Percentiles rank a stretch among this genome's conserved stretches.
phyloP scores from a whole-genome alignment of 2,329 filamentous ascomycete genomes.

The Orbilia javanica region DNA sequence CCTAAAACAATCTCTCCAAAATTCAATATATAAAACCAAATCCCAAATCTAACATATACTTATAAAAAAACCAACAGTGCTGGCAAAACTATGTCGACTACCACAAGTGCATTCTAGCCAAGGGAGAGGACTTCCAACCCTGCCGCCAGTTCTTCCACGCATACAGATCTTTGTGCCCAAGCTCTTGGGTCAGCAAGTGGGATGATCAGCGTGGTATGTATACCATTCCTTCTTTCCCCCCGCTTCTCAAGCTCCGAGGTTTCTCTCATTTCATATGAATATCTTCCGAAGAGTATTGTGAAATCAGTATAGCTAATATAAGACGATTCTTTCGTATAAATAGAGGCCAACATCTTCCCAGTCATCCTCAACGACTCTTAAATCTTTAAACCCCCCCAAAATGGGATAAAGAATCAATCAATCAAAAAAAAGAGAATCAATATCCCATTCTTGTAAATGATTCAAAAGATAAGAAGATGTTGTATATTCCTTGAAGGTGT shows the following conservation, averaged over 20 bases:
- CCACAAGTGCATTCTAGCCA: conserved; percentile 99
- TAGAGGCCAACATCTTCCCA: conserved; percentile 78
- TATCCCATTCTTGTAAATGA: neutral
- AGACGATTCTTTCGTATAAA: conserved; percentile 45
- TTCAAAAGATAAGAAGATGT: neutral
- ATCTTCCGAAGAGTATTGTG: no score
- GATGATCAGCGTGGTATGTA: conserved; percentile 92
- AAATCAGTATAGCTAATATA: conserved; percentile 31
- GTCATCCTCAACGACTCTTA: conserved; percentile 72
- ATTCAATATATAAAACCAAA: neutral
- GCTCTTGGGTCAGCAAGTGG: conserved; percentile 93
- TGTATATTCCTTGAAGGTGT: conserved; percentile 15
- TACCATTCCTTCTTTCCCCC: neutral
- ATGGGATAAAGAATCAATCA: no score
- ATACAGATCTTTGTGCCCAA: conserved; percentile 97
- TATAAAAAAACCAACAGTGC: conserved; percentile 76
- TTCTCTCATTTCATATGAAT: no score
- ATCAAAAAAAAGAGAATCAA: neutral
- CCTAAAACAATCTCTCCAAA: neutral
- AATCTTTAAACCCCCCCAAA: conserved; percentile 62
- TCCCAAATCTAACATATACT: conserved; percentile 4
- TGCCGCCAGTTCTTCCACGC: conserved; percentile 86
- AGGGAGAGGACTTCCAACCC: conserved; percentile 67
- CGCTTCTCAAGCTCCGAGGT: no score
- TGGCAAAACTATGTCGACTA: conserved; percentile 99